phyloP scores from a whole-genome alignment of 352 stramenopile species.

The Peronosclerospora sorghi region DNA sequence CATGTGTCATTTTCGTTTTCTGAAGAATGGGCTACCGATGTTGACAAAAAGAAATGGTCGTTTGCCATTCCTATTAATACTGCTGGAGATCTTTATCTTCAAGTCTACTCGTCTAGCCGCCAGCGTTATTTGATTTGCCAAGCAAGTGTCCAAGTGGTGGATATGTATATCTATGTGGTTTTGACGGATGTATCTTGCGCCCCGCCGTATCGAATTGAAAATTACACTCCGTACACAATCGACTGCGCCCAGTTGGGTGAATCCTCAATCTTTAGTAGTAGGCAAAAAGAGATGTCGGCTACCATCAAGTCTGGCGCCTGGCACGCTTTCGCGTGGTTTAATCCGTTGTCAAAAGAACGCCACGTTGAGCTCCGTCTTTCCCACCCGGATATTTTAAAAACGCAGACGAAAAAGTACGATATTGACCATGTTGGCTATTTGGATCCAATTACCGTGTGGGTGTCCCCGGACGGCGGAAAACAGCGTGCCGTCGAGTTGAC shows the following conservation, averaged over 20 bases:
- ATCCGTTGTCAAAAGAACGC: conserved; percentile 75
- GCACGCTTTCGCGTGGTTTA: conserved; percentile 78
- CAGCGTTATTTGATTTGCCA: conserved; percentile 74
- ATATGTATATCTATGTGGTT: conserved; percentile 84
- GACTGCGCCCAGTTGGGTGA: conserved; percentile 60
- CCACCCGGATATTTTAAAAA: conserved; percentile 39
- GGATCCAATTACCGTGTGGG: conserved; percentile 47
- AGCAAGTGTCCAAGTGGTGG: conserved; percentile 78
- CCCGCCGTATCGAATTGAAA: conserved; percentile 79
- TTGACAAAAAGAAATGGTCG: conserved; percentile 55
- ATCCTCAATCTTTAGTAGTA: conserved; percentile 52
- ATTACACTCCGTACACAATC: conserved; percentile 79
- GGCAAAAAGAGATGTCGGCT: conserved; percentile 35
- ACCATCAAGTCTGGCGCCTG: conserved; percentile 59
- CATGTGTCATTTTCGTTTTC: conserved; percentile 78
- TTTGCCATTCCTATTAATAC: conserved; percentile 70
- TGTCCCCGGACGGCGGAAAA: conserved; percentile 36
- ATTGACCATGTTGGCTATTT: conserved; percentile 76
- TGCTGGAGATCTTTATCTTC: conserved; percentile 67
- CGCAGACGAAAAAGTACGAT: conserved; percentile 67
- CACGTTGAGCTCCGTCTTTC: conserved; percentile 54
- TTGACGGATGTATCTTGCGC: conserved; percentile 70
- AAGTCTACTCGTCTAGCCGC: conserved; percentile 64
- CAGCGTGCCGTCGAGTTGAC: conserved; percentile 45
- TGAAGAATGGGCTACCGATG: conserved; percentile 40